Conservation (phyloP, 177 flowering plant species). For the Vitis hybrid region DNA sequence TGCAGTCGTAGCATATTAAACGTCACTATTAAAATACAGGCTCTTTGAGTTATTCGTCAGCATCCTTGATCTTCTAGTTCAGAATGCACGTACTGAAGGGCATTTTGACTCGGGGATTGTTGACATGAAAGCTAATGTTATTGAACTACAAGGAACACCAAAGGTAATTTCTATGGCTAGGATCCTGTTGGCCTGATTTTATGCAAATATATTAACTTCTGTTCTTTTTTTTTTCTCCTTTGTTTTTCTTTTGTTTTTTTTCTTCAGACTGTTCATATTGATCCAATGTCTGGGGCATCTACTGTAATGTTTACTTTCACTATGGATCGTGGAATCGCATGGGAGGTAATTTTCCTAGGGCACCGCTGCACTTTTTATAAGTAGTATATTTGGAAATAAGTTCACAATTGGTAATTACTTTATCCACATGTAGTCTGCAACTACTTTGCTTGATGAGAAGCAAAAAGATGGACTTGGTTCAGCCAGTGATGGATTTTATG, state of each 20-base stretch:
- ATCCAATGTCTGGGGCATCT: constrained; percentile 83
- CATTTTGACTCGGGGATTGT: constrained; percentile 94
- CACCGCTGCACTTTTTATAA: not conserved
- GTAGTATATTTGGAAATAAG: not conserved
- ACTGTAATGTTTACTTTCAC: constrained; percentile 84
- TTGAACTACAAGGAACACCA: constrained; percentile 72
- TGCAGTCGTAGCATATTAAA: not conserved
- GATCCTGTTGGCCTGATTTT: not conserved
- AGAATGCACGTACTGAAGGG: constrained; percentile 89
- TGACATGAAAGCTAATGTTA: constrained; percentile 74
- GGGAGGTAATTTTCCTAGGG: constrained; percentile 63
- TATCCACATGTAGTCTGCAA: constrained; percentile 52
- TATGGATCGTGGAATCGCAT: constrained; percentile 87
- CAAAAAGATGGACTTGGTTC: constrained; percentile 64
- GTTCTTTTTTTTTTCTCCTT: not conserved
- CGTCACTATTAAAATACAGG: constrained; percentile 40
- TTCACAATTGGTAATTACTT: not conserved
- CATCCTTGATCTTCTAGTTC: constrained; percentile 78
- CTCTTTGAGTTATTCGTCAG: constrained; percentile 85
- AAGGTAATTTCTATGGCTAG: constrained; percentile 51
- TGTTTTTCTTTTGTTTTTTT: constrained; percentile 13
- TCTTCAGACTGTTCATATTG: constrained; percentile 87
- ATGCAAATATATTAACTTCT: not conserved
- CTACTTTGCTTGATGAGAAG: constrained; percentile 67
- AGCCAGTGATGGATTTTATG: constrained; percentile 82